A percentile compares a stretch with the other conserved stretches of the same genome.
Conservation (phyloP, 1,284 basidiomycete genomes). For the Bondarzewia mesenterica region DNA sequence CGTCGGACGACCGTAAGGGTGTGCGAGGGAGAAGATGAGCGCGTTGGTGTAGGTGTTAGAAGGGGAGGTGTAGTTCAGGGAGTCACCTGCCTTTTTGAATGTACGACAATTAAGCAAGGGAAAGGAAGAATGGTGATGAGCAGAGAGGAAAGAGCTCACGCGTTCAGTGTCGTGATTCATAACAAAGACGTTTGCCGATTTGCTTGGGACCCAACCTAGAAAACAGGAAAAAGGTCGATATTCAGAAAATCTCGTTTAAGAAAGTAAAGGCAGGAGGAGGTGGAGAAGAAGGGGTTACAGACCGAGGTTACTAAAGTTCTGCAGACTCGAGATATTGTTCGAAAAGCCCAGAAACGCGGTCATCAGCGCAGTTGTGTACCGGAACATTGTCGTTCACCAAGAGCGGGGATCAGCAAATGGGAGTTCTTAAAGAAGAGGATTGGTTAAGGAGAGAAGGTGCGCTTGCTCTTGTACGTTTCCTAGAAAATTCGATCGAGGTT, state of each 20-base stretch:
- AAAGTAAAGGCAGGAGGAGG: too few species aligned
- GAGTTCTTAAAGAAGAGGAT: neutral
- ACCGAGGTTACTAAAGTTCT: conserved; percentile 50
- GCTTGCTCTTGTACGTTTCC: conserved; percentile 58
- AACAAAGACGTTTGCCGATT: conserved; percentile 57
- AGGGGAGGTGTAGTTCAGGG: conserved; percentile 51
- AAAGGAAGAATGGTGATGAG: neutral
- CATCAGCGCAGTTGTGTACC: conserved; percentile 46
- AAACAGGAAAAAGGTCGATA: neutral
- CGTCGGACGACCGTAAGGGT: conserved; percentile 59
- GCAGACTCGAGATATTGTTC: conserved; percentile 40
- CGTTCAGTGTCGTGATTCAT: conserved; percentile 66
- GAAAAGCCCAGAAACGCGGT: conserved; percentile 36
- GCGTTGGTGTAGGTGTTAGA: conserved; percentile 58
- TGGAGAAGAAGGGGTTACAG: conserved; percentile 1
- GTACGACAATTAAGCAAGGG: neutral
- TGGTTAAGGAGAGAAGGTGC: too few species aligned
- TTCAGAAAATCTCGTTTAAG: neutral
- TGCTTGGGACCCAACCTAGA: conserved; percentile 45
- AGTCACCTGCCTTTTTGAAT: conserved; percentile 39
- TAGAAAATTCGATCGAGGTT: too few species aligned
- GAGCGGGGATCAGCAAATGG: neutral
- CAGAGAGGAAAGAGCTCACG: conserved; percentile 32
- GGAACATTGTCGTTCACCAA: too few species aligned
- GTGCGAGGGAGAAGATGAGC: conserved; percentile 55